Base-by-base conservation (phyloP, 768 basidiomycete species). In the Pholiota molesta region DNA sequence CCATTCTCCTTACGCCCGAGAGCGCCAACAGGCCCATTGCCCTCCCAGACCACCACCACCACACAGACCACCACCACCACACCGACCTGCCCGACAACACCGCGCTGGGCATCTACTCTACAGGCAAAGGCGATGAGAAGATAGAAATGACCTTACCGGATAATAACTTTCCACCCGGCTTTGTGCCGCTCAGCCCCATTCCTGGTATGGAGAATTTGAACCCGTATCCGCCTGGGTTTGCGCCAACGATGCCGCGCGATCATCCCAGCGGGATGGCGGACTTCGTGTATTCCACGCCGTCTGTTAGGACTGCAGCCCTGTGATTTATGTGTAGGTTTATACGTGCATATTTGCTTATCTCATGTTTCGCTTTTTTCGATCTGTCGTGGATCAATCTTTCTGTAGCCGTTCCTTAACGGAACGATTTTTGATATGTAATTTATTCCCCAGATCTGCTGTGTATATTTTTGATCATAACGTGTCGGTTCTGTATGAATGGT, bases 1-100 rank as follows among this genome's bases (percentile, higher is more conserved):
- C 75, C 0, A 74, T 79, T 1, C 73, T 83, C 3, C 71, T 85
- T 28, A 79, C 81, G 8, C 81, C 84, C 5, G 78, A 82, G 5
- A 69, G 75, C 39, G 76, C 78, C 1, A 69, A 72, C 60, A 62
- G 68, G 42, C 71, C 66, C n/a, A 13, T 62, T 16, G 45, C 69
- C 7, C 65, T 61, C 33, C 63, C 59, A 31, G 31, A 17, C n/a
- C 39, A 17, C 17, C 35, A 26, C 16, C 39, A 17, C 17, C 13
- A 17, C 11, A 49, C 55, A 23, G 37, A 16, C 37, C 58, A 17
- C 17, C 35, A 26, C 16, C 39, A 17, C 17, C 13, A 17, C 11
- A 49, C 55, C 39, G 37, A 16, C 37, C 58, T 16, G 58, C 47
- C 17, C 47, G 23, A 17, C 39, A 42, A 8, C 54, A 37, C 9